Base-by-base conservation (phyloP, 345 rosid species). In the Viola odorata region DNA sequence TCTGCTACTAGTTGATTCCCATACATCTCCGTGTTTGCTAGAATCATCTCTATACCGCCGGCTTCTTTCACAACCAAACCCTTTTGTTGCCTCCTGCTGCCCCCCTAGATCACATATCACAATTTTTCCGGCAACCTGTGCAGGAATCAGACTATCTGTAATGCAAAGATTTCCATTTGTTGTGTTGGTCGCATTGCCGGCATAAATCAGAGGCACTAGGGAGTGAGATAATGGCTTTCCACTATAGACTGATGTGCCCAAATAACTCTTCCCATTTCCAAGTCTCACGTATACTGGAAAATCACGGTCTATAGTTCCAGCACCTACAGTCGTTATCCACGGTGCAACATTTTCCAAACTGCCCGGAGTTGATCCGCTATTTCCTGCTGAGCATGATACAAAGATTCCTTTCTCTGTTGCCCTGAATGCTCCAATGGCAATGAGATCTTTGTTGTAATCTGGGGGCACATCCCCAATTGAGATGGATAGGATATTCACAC, bases 1-100 rank as follows among this genome's bases (percentile, higher is more conserved):
- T 89, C 96, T 0, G 94, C 94, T 32, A 88, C 75, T 15, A 89
- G 75, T 70, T 89, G 89, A 63, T 89, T 89, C 0, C 96, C 96
- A 13, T 60, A 77, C 3, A 62, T 78, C 3, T 55, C 82, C 8
- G 85, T 84, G 45, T 89, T 89, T 1, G 87, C 81, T 6, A 86
- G 54, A 12, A 89, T 81, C 94, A 89, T 78, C 0, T 94, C 96
- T 14, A 75, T 47, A 14, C 96, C 94, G 6, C 96, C 91, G 2
- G 82, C 84, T 4, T 72, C 50, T 63, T 89, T 84, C 57, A 89
- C 96, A 2, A 85, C 91, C 48, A 75, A 70, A 40, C 95, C 91
- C 55, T 82, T 86, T 47, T 75, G 84, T 3, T 82, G 85, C 60
- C 90, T 79, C 0, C 84, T 84, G 69, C 75, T 86, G 13, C 90